Evolutionary conservation across 2,329 filamentous ascomycete species (phyloP).

Genomic region (Arthroderma sp.): DNA sequence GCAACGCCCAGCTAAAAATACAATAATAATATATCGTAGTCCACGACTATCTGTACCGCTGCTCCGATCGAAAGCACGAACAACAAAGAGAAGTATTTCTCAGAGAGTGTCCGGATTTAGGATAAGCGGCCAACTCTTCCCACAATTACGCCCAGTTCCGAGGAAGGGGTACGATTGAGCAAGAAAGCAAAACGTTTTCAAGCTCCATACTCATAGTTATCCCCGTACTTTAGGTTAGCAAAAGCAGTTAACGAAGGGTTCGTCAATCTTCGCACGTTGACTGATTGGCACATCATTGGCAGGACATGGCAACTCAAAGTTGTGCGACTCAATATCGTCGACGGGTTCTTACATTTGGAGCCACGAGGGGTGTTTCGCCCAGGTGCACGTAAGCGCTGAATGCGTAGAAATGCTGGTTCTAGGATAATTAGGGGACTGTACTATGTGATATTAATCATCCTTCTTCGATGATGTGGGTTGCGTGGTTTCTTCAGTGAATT

Average conservation of each 20-base stretch:
- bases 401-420: background rate
- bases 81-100: background rate
- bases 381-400: background rate
- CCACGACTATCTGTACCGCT: no score
- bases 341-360: background rate
- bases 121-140: constrained; percentile 4
- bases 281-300: constrained; percentile 84
- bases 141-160: constrained; percentile 2
- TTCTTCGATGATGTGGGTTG: constrained; percentile 14
- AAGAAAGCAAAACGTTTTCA: constrained; percentile 10
- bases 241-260: constrained; percentile 22
- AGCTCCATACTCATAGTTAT: background rate
- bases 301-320: constrained; percentile 91
- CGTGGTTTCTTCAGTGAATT: constrained; percentile 26
- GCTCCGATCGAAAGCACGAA: background rate
- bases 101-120: no score
- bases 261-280: constrained; percentile 79
- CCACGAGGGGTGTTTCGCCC: background rate
- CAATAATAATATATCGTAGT: no score
- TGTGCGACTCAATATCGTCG: constrained; percentile 46
- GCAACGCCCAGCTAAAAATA: no score
- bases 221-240: no score
- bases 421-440: background rate
- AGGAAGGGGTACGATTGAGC: constrained; percentile 1
- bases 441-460: constrained; percentile 13